phyloP scores from a whole-genome alignment of 306 rosid genomes.

The Aeschynomene evenia region DNA sequence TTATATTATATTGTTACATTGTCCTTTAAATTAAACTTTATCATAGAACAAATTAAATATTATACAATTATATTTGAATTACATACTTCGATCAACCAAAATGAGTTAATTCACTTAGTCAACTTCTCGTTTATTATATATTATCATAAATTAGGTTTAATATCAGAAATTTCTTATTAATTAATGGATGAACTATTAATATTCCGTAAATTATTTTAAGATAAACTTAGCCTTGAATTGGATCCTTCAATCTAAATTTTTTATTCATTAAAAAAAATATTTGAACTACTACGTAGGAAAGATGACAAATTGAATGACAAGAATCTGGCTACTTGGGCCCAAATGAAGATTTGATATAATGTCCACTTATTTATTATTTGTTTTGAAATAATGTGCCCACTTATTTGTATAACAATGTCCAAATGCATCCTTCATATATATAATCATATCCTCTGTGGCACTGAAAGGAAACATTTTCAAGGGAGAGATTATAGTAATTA shows the following conservation, averaged over 20 bases:
- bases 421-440: slow-evolving; percentile 39
- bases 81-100: too few species aligned
- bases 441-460: slow-evolving; percentile 30
- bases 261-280: too few species aligned
- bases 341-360: slow-evolving; percentile 28
- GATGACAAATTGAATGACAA: slow-evolving; percentile 22
- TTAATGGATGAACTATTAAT: too few species aligned
- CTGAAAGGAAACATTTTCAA: slow-evolving; percentile 22
- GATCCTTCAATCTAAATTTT: too few species aligned
- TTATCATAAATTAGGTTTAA: too few species aligned
- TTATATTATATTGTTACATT: slow-evolving; percentile 7
- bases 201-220: too few species aligned
- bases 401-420: slow-evolving; percentile 31
- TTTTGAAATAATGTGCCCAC: slow-evolving; percentile 15
- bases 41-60: background rate
- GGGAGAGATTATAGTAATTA: background rate
- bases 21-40: background rate
- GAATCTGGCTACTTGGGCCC: slow-evolving; percentile 25
- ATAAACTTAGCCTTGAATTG: too few species aligned
- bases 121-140: too few species aligned
- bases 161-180: too few species aligned
- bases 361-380: background rate
- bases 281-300: slow-evolving; percentile 40
- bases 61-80: slow-evolving; percentile 22
- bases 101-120: too few species aligned